Conservation (phyloP, 139 green algal genomes). For the Bryopsis sp. region DNA sequence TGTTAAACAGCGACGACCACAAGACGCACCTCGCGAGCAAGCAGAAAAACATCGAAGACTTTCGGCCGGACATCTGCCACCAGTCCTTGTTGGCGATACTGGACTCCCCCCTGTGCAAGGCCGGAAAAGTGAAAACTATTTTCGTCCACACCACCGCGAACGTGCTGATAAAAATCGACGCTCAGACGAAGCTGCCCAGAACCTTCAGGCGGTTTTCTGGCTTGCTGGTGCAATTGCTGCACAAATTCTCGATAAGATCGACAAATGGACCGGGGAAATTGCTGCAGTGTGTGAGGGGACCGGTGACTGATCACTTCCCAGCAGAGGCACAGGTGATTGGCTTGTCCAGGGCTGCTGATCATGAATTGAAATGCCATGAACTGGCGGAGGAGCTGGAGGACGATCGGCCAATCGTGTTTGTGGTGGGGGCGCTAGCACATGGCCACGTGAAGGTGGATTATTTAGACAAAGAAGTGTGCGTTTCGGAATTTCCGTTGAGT, state of each 20-base stretch:
- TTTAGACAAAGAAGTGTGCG: conserved; percentile 70
- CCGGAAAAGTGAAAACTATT: conserved; percentile 76
- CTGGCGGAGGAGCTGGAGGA: conserved; percentile 37
- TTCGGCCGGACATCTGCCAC: conserved; percentile 91
- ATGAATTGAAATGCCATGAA: conserved; percentile 42
- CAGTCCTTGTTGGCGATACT: conserved; percentile 89
- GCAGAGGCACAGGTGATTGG: conserved; percentile 56
- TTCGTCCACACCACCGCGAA: conserved; percentile 88
- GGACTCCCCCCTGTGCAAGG: conserved; percentile 92
- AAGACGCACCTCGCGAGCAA: conserved; percentile 77
- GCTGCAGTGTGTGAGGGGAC: conserved; percentile 81
- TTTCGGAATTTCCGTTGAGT: conserved; percentile 85
- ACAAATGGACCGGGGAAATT: conserved; percentile 93
- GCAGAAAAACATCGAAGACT: conserved; percentile 73
- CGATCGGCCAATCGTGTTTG: conserved; percentile 63
- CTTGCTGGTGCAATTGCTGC: conserved; percentile 93
- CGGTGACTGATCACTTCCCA: conserved; percentile 77
- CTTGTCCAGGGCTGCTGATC: conserved; percentile 62
- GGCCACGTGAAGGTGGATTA: conserved; percentile 80
- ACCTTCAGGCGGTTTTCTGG: conserved; percentile 94
- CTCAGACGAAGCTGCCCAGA: conserved; percentile 81
- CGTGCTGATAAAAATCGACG: conserved; percentile 87
- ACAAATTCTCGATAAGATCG: conserved; percentile 93
- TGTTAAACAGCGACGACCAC: conserved; percentile 97
- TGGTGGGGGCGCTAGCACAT: conserved; percentile 88